Percentiles rank a stretch among this genome's conserved stretches.
These are phyloP conservation scores for Lasiosphaeris hirsuta DNA, from an alignment of 495 filamentous ascomycete genomes.

Conservation along the genomic window DNA sequence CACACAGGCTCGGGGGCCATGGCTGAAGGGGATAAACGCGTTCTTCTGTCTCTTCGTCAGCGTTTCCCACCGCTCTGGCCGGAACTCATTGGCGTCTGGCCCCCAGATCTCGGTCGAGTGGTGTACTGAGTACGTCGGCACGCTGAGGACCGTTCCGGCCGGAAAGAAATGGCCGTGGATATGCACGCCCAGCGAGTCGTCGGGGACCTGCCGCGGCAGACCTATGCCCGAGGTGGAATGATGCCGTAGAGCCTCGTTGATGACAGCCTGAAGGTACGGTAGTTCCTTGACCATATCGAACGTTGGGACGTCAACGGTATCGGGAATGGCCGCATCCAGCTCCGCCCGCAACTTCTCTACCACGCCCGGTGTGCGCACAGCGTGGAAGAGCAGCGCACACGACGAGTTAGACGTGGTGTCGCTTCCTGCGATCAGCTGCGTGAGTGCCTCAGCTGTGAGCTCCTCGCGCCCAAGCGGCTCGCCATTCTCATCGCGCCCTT, in stretches of 20 bases:
- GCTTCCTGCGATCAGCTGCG: slow-evolving; percentile 85
- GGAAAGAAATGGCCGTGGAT: slow-evolving; percentile 63
- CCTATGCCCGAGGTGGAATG: slow-evolving; percentile 88
- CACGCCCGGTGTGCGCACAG: slow-evolving; percentile 65
- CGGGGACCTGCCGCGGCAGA: slow-evolving; percentile 76
- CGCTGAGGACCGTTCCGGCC: slow-evolving; percentile 71
- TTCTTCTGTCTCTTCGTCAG: slow-evolving; percentile 65
- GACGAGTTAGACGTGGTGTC: slow-evolving; percentile 89
- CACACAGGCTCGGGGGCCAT: slow-evolving; percentile 78
- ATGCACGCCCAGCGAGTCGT: slow-evolving; percentile 45
- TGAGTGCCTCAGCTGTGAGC: slow-evolving; percentile 83
- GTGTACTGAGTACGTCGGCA: slow-evolving; percentile 87
- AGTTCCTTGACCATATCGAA: slow-evolving; percentile 73
- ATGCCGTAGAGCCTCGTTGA: slow-evolving; percentile 86
- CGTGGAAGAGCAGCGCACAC: slow-evolving; percentile 81
- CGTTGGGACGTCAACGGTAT: slow-evolving; percentile 58
- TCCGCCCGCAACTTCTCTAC: slow-evolving; percentile 66
- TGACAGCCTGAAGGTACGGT: slow-evolving; percentile 72
- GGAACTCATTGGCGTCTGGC: slow-evolving; percentile 69
- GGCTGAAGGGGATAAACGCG: slow-evolving; percentile 81
- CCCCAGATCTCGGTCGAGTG: slow-evolving; percentile 83
- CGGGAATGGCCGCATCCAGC: slow-evolving; percentile 66
- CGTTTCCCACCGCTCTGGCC: slow-evolving; percentile 70
- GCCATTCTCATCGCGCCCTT: slow-evolving; percentile 79
- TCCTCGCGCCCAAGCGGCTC: slow-evolving; percentile 70